Evolutionary conservation across 2,329 filamentous ascomycete species (phyloP).

Genomic region (Diaporthe sp.): DNA sequence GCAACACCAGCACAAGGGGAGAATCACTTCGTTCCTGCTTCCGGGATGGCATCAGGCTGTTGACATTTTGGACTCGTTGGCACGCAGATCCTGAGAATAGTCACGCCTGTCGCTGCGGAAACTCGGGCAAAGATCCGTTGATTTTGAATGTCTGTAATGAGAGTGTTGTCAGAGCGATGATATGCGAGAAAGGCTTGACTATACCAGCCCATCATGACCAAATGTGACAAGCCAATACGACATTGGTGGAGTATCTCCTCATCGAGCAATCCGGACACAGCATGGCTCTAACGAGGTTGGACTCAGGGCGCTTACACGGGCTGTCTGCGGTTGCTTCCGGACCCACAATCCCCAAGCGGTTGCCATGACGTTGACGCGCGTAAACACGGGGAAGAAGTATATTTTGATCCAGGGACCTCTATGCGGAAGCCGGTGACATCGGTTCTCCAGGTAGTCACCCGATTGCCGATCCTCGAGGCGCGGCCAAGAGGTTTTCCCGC

Average conservation of each 20-base stretch:
- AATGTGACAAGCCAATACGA: neutral
- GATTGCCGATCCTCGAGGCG: slow-evolving; percentile 11
- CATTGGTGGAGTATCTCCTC: slow-evolving; percentile 27
- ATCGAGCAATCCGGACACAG: neutral
- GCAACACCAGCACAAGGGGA: neutral
- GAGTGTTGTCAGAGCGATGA: neutral
- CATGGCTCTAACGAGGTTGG: neutral
- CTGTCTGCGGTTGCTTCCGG: neutral
- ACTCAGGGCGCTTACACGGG: slow-evolving; percentile 6
- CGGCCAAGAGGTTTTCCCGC: neutral
- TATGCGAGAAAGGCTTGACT: neutral
- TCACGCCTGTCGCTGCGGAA: neutral
- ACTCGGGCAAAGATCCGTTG: slow-evolving; percentile 19
- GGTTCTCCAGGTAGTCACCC: slow-evolving; percentile 9
- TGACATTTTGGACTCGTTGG: neutral
- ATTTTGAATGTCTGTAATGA: neutral
- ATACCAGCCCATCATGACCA: neutral
- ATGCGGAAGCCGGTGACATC: slow-evolving; percentile 16
- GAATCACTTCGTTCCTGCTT: neutral
- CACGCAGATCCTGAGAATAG: neutral
- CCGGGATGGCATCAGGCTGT: too few species aligned
- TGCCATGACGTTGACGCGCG: neutral
- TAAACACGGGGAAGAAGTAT: neutral
- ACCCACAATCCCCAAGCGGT: neutral
- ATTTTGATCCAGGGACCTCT: neutral